A percentile compares a stretch with the other conserved stretches of the same genome.
These are phyloP conservation scores for Syzygium malaccense DNA, from an alignment of 441 rosid genomes.

Conservation along the genomic window DNA sequence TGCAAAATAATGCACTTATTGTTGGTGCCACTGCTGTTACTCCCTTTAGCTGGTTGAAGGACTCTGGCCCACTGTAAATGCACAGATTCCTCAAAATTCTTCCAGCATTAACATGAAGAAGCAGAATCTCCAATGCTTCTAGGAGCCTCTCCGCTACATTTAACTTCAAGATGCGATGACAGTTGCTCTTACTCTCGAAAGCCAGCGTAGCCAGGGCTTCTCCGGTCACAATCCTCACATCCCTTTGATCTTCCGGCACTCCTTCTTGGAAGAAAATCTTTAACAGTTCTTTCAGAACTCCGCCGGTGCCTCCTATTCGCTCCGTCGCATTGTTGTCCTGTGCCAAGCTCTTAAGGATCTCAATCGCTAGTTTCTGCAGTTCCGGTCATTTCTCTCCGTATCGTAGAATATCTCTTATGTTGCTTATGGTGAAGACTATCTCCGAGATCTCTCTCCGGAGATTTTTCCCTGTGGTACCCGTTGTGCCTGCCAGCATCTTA, in stretches of 20 bases:
- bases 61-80: slow-evolving; percentile 37
- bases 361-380: slow-evolving; percentile 63
- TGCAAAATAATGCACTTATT: slow-evolving; percentile 24
- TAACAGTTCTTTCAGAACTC: slow-evolving; percentile 1
- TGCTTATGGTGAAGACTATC: too few species aligned
- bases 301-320: slow-evolving; percentile 83
- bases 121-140: slow-evolving; percentile 39
- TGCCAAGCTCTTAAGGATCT: slow-evolving; percentile 59
- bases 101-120: slow-evolving; percentile 39
- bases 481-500: too few species aligned
- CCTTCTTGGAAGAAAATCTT: too few species aligned
- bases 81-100: slow-evolving; percentile 31
- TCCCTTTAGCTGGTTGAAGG: slow-evolving; percentile 34
- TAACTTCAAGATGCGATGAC: slow-evolving; percentile 56
- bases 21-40: slow-evolving; percentile 56
- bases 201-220: slow-evolving; percentile 42
- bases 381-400: too few species aligned
- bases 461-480: too few species aligned
- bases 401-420: too few species aligned
- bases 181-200: slow-evolving; percentile 61
- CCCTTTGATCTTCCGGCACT: too few species aligned
- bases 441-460: too few species aligned
- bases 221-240: too few species aligned
- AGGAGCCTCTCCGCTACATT: slow-evolving; percentile 40
- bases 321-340: slow-evolving; percentile 62